phyloP scores from a whole-genome alignment of 306 rosid species.

The Vigna reflexopilosa region DNA sequence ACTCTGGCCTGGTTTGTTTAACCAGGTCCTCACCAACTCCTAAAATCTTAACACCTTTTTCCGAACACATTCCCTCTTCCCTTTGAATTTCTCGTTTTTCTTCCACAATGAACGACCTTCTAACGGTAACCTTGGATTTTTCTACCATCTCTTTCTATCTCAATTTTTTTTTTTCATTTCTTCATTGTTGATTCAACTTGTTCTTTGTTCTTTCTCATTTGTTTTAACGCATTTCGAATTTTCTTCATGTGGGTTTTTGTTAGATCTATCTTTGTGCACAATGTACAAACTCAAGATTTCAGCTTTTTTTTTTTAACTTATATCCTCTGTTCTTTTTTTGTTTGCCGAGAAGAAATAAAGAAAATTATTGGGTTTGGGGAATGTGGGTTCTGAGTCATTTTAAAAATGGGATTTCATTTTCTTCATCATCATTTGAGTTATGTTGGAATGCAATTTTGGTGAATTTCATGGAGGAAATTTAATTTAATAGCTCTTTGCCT shows the following conservation, averaged over 20 bases:
- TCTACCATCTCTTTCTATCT: not conserved
- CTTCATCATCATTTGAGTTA: conserved; percentile 3
- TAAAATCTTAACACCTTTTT: not conserved
- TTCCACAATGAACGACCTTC: conserved; percentile 88
- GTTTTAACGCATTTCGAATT: conserved; percentile 35
- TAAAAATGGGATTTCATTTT: not conserved
- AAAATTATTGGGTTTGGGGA: conserved; percentile 26
- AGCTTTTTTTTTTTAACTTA: conserved; percentile 2
- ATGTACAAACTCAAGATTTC: conserved; percentile 17
- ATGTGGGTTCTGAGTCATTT: conserved; percentile 9
- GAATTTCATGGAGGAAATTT: not conserved
- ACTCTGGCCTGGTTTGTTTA: conserved; percentile 61
- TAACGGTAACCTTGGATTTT: conserved; percentile 58
- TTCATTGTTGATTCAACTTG: conserved; percentile 12
- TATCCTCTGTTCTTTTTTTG: conserved; percentile 13
- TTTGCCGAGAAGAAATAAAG: conserved; percentile 30
- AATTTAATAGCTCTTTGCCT: not conserved
- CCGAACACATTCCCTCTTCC: conserved; percentile 16
- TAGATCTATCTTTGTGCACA: conserved; percentile 46
- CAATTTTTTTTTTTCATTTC: not conserved
- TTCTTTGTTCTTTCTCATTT: not conserved
- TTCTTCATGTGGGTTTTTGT: conserved; percentile 38
- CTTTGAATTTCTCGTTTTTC: conserved; percentile 42
- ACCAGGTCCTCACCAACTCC: conserved; percentile 59
- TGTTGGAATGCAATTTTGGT: conserved; percentile 27